Evolutionary conservation across 1,139 yeast species (phyloP).

Genomic region (Geotrichum aggregatum): DNA sequence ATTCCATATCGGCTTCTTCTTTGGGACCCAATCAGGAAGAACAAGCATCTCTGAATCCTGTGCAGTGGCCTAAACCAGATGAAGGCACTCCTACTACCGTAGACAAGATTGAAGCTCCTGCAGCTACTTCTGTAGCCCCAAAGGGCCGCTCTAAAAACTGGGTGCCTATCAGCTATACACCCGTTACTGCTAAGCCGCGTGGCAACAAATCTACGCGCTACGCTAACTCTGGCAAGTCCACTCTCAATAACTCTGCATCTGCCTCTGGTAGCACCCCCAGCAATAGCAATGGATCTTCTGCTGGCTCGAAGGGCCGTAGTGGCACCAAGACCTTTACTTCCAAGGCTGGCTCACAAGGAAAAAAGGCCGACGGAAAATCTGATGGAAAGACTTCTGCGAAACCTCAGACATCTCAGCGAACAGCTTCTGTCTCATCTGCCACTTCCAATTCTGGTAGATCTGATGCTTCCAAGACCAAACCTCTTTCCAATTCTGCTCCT

Average conservation of each 20-base stretch:
- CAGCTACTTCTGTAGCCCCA: neutral
- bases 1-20: conserved; percentile 26
- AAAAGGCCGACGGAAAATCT: conserved; percentile 25
- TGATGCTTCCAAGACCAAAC: conserved; percentile 5
- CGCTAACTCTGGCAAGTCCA: conserved; percentile 5
- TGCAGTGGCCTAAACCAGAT: conserved; percentile 19
- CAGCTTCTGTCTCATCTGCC: conserved; percentile 10
- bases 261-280: conserved; percentile 7
- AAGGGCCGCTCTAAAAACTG: conserved; percentile 10
- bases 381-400: neutral
- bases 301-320: conserved; percentile 34
- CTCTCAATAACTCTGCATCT: conserved; percentile 4
- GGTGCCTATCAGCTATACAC: conserved; percentile 17
- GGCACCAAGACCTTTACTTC: conserved; percentile 52
- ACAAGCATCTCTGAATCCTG: conserved; percentile 13
- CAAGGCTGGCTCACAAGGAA: conserved; percentile 44
- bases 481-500: conserved; percentile 15
- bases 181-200: conserved; percentile 14
- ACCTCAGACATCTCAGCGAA: conserved; percentile 27
- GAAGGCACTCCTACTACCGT: conserved; percentile 7
- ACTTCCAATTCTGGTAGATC: conserved; percentile 8
- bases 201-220: conserved; percentile 17
- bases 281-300: conserved; percentile 16
- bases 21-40: conserved; percentile 21
- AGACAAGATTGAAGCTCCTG: neutral